Percentiles rank a stretch among this genome's conserved stretches.
Conservation (phyloP, 345 rosid species). For the Bruguiera gymnorhiza region DNA sequence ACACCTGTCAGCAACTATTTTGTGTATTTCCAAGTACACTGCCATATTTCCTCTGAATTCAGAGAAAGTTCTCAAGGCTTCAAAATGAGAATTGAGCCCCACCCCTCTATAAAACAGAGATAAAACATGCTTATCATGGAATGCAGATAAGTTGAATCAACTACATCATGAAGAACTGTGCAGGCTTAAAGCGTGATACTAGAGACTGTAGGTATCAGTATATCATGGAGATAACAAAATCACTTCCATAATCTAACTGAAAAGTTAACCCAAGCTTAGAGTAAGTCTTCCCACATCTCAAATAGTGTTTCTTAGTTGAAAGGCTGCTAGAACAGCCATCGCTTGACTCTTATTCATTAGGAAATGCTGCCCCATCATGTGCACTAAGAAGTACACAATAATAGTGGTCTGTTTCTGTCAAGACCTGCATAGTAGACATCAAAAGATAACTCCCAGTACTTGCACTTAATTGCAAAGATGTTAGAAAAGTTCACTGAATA, state of each 20-base stretch:
- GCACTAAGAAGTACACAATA: slow-evolving; percentile 91
- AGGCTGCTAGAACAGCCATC: slow-evolving; percentile 45
- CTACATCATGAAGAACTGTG: neutral
- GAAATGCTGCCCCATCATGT: slow-evolving; percentile 94
- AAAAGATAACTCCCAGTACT: neutral
- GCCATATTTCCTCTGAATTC: no score
- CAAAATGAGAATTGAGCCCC: no score
- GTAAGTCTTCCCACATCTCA: slow-evolving; percentile 39
- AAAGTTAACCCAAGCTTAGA: slow-evolving; percentile 55
- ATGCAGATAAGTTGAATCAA: neutral
- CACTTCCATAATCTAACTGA: slow-evolving; percentile 11
- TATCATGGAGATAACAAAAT: slow-evolving; percentile 3
- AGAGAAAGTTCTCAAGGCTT: no score
- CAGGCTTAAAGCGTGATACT: neutral
- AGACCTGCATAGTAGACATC: slow-evolving; percentile 44
- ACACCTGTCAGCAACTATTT: no score
- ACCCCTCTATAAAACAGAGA: no score
- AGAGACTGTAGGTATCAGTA: neutral
- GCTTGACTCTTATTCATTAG: slow-evolving; percentile 42
- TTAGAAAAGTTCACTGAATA: neutral
- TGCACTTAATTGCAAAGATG: neutral
- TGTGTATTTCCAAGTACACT: no score
- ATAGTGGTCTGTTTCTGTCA: slow-evolving; percentile 82
- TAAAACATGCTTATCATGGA: no score
- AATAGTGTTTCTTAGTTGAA: slow-evolving; percentile 24